A percentile compares a stretch with the other conserved stretches of the same genome.
phyloP scores from a whole-genome alignment of 1,284 basidiomycete genomes.

The Puccinia horiana region DNA sequence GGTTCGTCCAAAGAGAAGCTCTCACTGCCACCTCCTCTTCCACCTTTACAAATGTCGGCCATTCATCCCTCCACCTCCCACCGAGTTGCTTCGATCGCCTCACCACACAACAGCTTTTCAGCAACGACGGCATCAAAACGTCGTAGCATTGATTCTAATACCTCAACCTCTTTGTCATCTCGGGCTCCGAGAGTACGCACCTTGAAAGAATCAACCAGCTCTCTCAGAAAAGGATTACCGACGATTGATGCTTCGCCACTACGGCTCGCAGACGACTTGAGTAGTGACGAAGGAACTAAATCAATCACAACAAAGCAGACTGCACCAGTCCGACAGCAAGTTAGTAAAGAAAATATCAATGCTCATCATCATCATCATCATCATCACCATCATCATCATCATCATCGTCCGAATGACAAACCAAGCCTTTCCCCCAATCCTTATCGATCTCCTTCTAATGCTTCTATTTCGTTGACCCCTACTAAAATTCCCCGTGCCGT shows the following conservation, averaged over 20 bases:
- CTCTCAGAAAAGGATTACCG: slow-evolving; percentile 61
- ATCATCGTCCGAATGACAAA: slow-evolving; percentile 1
- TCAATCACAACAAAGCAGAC: neutral
- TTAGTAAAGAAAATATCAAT: slow-evolving; percentile 43
- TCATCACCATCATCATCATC: neutral
- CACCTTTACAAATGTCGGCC: slow-evolving; percentile 83
- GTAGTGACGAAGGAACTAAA: neutral
- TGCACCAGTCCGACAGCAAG: slow-evolving; percentile 17
- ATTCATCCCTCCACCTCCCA: slow-evolving; percentile 75
- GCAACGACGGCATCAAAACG: slow-evolving; percentile 59
- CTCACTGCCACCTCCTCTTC: slow-evolving; percentile 63
- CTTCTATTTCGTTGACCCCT: slow-evolving; percentile 62
- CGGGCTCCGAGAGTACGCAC: slow-evolving; percentile 57
- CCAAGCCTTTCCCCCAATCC: neutral
- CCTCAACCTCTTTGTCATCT: slow-evolving; percentile 60
- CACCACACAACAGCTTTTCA: slow-evolving; percentile 64
- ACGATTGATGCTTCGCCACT: slow-evolving; percentile 75
- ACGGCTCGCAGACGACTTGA: slow-evolving; percentile 37
- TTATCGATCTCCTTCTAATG: slow-evolving; percentile 15
- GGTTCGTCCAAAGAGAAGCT: slow-evolving; percentile 69
- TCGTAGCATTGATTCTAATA: slow-evolving; percentile 58
- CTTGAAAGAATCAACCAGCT: slow-evolving; percentile 70
- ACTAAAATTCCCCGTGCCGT: slow-evolving; percentile 88
- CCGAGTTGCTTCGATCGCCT: slow-evolving; percentile 64
- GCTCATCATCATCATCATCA: neutral